phyloP scores from a whole-genome alignment of 2,329 filamentous ascomycete species.

The Penicillium sp. region DNA sequence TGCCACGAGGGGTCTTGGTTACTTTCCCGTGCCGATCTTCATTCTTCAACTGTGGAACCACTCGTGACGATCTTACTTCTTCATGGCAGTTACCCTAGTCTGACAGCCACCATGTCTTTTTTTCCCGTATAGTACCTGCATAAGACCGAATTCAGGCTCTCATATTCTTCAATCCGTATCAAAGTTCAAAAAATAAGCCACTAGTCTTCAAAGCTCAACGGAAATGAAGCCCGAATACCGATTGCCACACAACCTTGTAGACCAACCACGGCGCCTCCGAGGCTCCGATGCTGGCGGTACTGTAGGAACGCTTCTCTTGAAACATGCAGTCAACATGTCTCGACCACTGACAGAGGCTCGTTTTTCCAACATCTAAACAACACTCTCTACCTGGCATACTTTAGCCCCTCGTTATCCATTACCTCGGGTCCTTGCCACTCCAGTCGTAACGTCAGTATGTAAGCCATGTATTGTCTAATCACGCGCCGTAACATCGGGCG shows the following conservation, averaged over 20 bases:
- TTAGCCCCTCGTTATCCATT: neutral
- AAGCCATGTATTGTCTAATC: neutral
- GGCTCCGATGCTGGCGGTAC: neutral
- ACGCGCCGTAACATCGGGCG: neutral
- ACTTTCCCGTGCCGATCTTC: neutral
- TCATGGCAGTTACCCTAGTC: neutral
- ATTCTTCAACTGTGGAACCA: neutral
- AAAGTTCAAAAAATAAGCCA: neutral
- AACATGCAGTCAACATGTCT: neutral
- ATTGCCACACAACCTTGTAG: neutral
- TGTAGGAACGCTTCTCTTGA: neutral
- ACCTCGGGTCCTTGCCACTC: neutral
- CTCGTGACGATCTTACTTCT: neutral
- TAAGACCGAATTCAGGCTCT: neutral
- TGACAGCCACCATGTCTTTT: neutral
- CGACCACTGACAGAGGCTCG: neutral
- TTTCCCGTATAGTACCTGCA: neutral
- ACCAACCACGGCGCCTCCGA: neutral
- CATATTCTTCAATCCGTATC: neutral
- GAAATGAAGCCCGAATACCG: neutral
- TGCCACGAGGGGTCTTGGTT: neutral
- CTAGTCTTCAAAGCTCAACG: neutral
- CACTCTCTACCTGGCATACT: neutral
- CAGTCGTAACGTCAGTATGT: neutral
- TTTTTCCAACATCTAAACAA: neutral